Base-by-base conservation (phyloP, 495 filamentous ascomycete species). In the Mycothermus thermophilus region DNA sequence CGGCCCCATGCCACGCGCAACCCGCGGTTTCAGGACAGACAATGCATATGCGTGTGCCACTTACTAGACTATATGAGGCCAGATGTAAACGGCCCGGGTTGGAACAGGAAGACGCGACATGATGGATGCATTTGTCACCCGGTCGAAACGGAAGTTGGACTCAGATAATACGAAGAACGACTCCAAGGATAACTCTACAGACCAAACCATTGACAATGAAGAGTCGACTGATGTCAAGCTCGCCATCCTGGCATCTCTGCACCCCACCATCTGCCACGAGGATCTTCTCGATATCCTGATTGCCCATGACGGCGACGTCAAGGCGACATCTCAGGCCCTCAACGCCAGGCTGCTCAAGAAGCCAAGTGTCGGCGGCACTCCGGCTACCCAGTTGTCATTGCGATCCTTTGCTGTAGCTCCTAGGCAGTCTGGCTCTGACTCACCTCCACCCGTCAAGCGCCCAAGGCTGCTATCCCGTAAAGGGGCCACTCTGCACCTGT, bases 221-320 rank as follows among this genome's bases (percentile, higher is more conserved):
- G 80, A 87, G 13, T 78, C 81, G 3, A 96, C 88, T 0, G 88
- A 96, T 46, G 57, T 90, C 42, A 95, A 94, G 49, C 58, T 96
- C 3, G 85, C 85, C 2, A 67, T 86, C 1, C 66, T 96, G 5
- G 64, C 76, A 1, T 95, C 90, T 0, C 67, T 95, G 2, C 68
- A 82, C 43, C 74, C 81, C 0, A 38, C 60, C 4, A 38, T 75
- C 3, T 65, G 75, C 28, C 73, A 83, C 37, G 68, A 74, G 14
- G 55, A 65, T 1, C 66, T 94, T 0, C 66, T 96, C 0, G 88
- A 96, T 42, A 55, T 82, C 8, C 71, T 96, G 0, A 59, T 94
- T 0, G 75, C 74, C 0, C 71, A 77, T 34, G 70, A 87, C 11
- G 88, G 88, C 6, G 83, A 78, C 3, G 79, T 95, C 4, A 58